Conservation (phyloP, 805 yeast genomes). For the Candida lessepsii region DNA sequence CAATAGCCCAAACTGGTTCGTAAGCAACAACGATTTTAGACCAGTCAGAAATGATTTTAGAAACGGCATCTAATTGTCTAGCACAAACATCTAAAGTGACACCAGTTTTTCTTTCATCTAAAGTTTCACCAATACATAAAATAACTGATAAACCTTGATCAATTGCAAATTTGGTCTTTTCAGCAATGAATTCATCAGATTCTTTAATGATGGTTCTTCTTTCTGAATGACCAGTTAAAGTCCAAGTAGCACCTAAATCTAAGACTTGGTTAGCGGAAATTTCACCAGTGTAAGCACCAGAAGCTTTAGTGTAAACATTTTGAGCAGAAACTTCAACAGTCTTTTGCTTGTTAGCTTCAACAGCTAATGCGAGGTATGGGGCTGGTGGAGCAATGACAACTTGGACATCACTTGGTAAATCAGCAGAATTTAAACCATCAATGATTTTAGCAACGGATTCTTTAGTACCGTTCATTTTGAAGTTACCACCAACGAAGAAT, state of each 20-base stretch:
- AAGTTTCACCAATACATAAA: conserved; percentile 96
- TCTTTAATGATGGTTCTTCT: conserved; percentile 94
- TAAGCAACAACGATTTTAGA: conserved; percentile 89
- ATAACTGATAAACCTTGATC: conserved; percentile 88
- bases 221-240: conserved; percentile 96
- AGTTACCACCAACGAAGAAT: conserved; percentile 99
- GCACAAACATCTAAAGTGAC: conserved; percentile 82
- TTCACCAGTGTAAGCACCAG: conserved; percentile 99
- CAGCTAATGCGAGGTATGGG: conserved; percentile 81
- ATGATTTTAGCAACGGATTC: conserved; percentile 80
- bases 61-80: conserved; percentile 87
- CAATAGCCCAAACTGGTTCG: conserved; percentile 99
- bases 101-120: conserved; percentile 90
- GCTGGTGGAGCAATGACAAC: conserved; percentile 97
- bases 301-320: conserved; percentile 80
- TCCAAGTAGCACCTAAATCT: conserved; percentile 94
- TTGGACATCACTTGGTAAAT: conserved; percentile 75
- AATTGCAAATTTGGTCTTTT: conserved; percentile 90
- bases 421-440: conserved; percentile 75
- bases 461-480: conserved; percentile 96
- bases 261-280: conserved; percentile 82
- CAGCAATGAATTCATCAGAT: conserved; percentile 86
- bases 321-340: conserved; percentile 86
- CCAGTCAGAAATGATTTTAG: conserved; percentile 85
- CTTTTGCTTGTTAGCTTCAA: conserved; percentile 60